phyloP scores from a whole-genome alignment of 768 basidiomycete species.

The Mycena indigotica region DNA sequence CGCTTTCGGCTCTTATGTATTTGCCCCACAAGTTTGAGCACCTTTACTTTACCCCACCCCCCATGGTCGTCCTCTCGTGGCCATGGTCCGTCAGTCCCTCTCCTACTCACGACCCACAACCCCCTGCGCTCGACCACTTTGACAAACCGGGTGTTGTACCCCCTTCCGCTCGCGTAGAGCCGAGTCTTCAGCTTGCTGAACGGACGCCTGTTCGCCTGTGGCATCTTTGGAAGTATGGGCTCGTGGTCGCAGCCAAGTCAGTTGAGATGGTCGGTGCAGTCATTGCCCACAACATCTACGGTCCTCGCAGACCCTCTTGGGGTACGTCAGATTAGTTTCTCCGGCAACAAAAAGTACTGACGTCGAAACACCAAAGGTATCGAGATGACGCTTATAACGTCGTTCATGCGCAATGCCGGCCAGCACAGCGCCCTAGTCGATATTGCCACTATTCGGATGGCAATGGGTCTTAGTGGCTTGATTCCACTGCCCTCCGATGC shows the following conservation, averaged over 20 bases:
- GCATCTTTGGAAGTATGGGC: constrained; percentile 73
- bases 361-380: constrained; percentile 45
- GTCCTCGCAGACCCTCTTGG: constrained; percentile 89
- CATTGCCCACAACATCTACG: constrained; percentile 77
- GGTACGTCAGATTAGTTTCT: constrained; percentile 30
- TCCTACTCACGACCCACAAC: constrained; percentile 27
- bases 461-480: constrained; percentile 80
- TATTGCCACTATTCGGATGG: constrained; percentile 61
- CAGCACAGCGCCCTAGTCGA: constrained; percentile 83
- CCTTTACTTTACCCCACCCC: background rate
- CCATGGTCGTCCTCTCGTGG: constrained; percentile 2
- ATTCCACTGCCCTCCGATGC: constrained; percentile 91
- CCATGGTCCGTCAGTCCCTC: constrained; percentile 8
- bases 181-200: constrained; percentile 62
- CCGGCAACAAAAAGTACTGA: background rate
- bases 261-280: constrained; percentile 65
- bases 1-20: background rate
- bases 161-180: constrained; percentile 72
- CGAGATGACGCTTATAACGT: constrained; percentile 88
- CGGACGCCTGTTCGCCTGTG: constrained; percentile 60
- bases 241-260: constrained; percentile 48
- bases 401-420: constrained; percentile 81
- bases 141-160: constrained; percentile 69
- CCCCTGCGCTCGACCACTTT: constrained; percentile 52
- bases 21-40: background rate